These are phyloP conservation scores for Mantamonas sphyraenae DNA, from an alignment of 78 protist species.

Conservation along the genomic window DNA sequence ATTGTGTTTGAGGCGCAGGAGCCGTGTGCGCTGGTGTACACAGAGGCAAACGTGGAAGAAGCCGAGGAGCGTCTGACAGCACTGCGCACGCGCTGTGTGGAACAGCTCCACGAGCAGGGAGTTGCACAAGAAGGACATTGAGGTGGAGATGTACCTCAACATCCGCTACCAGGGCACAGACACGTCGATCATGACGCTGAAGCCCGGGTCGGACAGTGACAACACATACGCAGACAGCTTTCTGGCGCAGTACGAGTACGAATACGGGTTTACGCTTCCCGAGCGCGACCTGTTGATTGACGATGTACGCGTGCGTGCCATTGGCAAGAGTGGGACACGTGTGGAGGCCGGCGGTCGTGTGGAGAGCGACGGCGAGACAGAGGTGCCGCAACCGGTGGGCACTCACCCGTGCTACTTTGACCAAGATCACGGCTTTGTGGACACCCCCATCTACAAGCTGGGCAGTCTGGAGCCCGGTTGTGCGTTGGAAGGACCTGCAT, in stretches of 20 bases:
- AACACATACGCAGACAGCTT: constrained; percentile 28
- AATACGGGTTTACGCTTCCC: constrained; percentile 47
- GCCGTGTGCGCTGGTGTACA: constrained; percentile 5
- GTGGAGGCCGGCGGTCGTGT: not conserved
- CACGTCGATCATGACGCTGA: constrained; percentile 51
- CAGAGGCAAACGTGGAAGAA: not conserved
- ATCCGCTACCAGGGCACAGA: constrained; percentile 75
- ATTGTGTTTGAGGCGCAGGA: constrained; percentile 38
- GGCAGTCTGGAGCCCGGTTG: constrained; percentile 23
- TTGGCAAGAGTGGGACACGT: too few relatives aligned
- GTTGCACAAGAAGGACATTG: not conserved
- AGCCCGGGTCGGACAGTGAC: constrained; percentile 31
- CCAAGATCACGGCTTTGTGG: constrained; percentile 33
- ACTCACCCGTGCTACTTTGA: constrained; percentile 16
- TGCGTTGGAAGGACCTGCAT: constrained; percentile 88
- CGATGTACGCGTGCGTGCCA: constrained; percentile 74
- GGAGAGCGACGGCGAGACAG: not conserved
- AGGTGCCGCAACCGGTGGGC: constrained; percentile 5
- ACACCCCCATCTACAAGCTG: constrained; percentile 41
- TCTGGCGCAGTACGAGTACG: constrained; percentile 45
- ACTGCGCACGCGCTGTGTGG: not conserved
- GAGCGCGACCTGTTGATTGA: constrained; percentile 66
- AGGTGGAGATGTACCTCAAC: constrained; percentile 39
- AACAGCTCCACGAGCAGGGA: constrained; percentile 9
- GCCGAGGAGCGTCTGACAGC: not conserved